Percentiles rank a stretch among this genome's conserved stretches.
Conservation (phyloP, 78 protist genomes). For the Dictyostelium capitatum region DNA sequence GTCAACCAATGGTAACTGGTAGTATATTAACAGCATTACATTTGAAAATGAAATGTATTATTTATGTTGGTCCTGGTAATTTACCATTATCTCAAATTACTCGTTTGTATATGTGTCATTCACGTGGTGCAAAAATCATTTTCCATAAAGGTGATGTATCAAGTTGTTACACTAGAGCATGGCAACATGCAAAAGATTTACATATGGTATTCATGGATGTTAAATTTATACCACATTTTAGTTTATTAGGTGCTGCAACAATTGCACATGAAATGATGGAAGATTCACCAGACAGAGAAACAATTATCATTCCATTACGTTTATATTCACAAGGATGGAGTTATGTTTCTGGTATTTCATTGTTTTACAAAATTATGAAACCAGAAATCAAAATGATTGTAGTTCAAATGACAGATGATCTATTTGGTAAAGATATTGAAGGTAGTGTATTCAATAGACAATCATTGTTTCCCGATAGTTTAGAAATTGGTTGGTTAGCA, state of each 20-base stretch:
- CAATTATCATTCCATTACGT: constrained; percentile 59
- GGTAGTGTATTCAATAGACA: constrained; percentile 71
- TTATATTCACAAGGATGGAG: constrained; percentile 64
- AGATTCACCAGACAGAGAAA: constrained; percentile 38
- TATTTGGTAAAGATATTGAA: constrained; percentile 56
- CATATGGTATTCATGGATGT: constrained; percentile 62
- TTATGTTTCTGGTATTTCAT: constrained; percentile 44
- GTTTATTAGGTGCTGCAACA: constrained; percentile 65
- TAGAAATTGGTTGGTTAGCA: constrained; percentile 77
- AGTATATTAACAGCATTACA: constrained; percentile 66
- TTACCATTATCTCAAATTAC: constrained; percentile 53
- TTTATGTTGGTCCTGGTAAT: constrained; percentile 70
- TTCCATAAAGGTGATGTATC: constrained; percentile 63
- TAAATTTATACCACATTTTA: constrained; percentile 43
- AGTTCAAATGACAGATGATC: constrained; percentile 76
- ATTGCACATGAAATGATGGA: constrained; percentile 68
- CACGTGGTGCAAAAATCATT: constrained; percentile 68
- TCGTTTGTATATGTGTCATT: constrained; percentile 62
- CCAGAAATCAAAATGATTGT: constrained; percentile 38
- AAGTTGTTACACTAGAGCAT: constrained; percentile 47
- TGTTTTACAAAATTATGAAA: constrained; percentile 23
- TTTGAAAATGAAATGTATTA: constrained; percentile 60
- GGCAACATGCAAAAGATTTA: constrained; percentile 60
- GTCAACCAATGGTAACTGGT: constrained; percentile 41
- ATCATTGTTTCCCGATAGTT: constrained; percentile 65